A percentile compares a stretch with the other conserved stretches of the same genome.
These are phyloP conservation scores for Calonectria pseudoreteaudii DNA, from an alignment of 2,329 filamentous ascomycete genomes.

Conservation along the genomic window DNA sequence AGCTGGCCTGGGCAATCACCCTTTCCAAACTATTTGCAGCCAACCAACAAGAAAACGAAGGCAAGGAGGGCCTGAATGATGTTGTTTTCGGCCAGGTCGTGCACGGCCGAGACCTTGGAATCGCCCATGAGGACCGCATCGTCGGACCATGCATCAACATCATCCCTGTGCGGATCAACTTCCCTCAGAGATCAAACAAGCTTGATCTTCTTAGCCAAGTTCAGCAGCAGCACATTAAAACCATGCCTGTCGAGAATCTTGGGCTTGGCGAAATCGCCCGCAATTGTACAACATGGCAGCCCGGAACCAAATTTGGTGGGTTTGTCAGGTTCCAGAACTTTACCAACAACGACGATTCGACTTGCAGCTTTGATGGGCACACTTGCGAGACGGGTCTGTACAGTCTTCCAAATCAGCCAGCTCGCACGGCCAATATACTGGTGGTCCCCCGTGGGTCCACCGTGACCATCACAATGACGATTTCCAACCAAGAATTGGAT, in stretches of 20 bases:
- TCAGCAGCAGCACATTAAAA: background rate
- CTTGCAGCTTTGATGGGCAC: background rate
- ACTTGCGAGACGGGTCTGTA: background rate
- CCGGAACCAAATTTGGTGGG: background rate
- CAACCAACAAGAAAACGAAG: background rate
- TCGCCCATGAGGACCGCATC: background rate
- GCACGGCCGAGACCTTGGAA: background rate
- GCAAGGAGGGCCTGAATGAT: background rate
- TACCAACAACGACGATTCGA: background rate
- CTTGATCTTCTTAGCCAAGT: background rate
- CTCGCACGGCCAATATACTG: background rate
- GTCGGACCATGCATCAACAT: conserved; percentile 1
- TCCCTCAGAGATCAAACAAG: background rate
- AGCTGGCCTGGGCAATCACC: background rate
- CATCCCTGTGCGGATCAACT: background rate
- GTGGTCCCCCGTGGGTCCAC: background rate
- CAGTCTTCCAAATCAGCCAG: background rate
- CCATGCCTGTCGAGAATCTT: background rate
- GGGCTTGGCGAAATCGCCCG: background rate
- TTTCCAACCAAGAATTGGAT: background rate
- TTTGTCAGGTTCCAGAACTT: conserved; percentile 3
- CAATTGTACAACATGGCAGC: background rate
- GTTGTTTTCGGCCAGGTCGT: background rate
- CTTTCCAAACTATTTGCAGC: background rate
- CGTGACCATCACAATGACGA: background rate